Conservation (phyloP, 805 yeast species). For the Nakazawaea siamensis region DNA sequence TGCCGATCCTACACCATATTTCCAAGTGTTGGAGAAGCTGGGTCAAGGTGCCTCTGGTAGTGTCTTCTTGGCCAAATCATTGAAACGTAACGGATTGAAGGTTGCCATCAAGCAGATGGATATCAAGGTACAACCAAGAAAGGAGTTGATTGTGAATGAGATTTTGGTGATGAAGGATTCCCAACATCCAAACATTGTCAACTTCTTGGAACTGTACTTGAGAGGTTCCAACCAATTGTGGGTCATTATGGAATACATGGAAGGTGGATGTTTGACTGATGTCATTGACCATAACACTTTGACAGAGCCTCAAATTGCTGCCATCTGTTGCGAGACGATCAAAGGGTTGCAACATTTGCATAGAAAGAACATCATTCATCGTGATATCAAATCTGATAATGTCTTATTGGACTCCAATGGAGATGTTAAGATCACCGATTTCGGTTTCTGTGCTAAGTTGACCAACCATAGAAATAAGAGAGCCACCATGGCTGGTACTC, state of each 20-base stretch:
- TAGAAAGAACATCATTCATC: conserved; percentile 84
- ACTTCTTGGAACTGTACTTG: conserved; percentile 84
- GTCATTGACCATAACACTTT: conserved; percentile 85
- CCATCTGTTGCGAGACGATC: conserved; percentile 84
- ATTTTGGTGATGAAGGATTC: conserved; percentile 95
- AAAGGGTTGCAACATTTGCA: conserved; percentile 90
- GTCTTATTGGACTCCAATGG: conserved; percentile 78
- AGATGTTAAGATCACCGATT: conserved; percentile 90
- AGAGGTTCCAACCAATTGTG: conserved; percentile 76
- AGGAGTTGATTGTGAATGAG: conserved; percentile 92
- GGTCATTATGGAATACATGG: conserved; percentile 99
- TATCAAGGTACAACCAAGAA: conserved; percentile 81
- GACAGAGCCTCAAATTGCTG: conserved; percentile 83
- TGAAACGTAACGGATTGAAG: conserved; percentile 46
- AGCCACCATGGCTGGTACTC: conserved; percentile 98
- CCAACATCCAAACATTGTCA: conserved; percentile 90
- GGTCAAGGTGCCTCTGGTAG: conserved; percentile 99
- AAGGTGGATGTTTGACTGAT: conserved; percentile 96
- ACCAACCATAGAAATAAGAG: conserved; percentile 78
- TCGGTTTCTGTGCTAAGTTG: conserved; percentile 90
- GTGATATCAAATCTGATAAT: conserved; percentile 96
- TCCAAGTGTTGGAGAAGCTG: conserved; percentile 71
- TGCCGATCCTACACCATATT: conserved; percentile 79
- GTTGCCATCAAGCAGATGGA: conserved; percentile 98
- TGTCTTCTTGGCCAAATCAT: conserved; percentile 75